Base-by-base conservation (phyloP, 225 moss, liverwort and hornwort species). In the Climacium dendroides region DNA sequence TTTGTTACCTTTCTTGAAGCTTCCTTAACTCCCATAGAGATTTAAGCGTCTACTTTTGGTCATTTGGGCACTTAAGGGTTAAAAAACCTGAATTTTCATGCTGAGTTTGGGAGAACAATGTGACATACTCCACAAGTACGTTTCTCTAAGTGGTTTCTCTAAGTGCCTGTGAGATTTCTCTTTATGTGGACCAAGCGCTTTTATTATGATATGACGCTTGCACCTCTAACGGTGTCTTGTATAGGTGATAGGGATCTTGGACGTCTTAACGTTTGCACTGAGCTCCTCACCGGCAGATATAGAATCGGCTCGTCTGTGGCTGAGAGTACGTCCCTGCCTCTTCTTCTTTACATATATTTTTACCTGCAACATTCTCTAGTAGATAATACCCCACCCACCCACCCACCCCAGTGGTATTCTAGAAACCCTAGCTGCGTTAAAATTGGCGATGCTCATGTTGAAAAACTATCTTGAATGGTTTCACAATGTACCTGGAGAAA, bases 181-280 rank as follows among this genome's bases (percentile, higher is more conserved):
- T 85, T 58, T 13, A 35, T 82, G 72, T 72, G 57, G 73, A 83
- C 48, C 41, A 55, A 45, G 74, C 45, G 20, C 64, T 52, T 82
- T 82, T 63, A 30, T 37, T 24, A 54, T 60, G 52, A 54, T 78
- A 28, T 35, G 79, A 62, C 32, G n/a, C 59, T 63, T 55, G 80
- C 8, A 71, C 43, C 74, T 85, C 70, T 81, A 87, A 89, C 61
- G 72, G 50, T 86, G 84, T 61, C 60, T 71, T 92, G 58, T 81
- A 62, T 87, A 98, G 98, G 94, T 95, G 89, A 91, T 95, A 84
- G 97, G 97, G 85, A 94, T 98, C 34, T 80, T 98, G 92, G 98
- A 98, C 88, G 91, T 96, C 66, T 94, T 96, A 81, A 94, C 91
- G 29, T 88, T 83, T 82, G 95, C 96, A 45, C 83, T 98, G 82